A percentile compares a stretch with the other conserved stretches of the same genome.
These are phyloP conservation scores for Anthostomella pinea DNA, from an alignment of 2,329 filamentous ascomycete genomes.

Conservation along the genomic window DNA sequence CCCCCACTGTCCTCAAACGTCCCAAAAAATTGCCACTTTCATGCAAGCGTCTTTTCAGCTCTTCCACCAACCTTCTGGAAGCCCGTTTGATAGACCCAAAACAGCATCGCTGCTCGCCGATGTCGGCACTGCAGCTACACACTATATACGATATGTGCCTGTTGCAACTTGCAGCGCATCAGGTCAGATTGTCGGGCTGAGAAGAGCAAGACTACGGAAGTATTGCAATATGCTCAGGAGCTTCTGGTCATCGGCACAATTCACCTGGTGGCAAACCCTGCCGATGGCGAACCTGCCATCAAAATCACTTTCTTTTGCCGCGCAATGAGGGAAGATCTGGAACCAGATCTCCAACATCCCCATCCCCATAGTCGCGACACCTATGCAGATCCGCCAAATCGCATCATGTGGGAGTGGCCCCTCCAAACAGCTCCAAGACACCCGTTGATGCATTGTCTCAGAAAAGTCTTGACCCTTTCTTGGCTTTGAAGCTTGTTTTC, in stretches of 20 bases:
- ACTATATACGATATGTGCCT: background rate
- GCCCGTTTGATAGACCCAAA: background rate
- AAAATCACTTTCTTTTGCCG: background rate
- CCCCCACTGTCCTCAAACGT: background rate
- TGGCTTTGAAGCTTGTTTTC: background rate
- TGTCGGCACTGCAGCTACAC: background rate
- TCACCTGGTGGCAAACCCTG: background rate
- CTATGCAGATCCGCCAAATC: background rate
- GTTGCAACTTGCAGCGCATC: too few relatives aligned
- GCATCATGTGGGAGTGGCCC: background rate
- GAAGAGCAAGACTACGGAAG: too few relatives aligned
- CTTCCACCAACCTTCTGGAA: background rate
- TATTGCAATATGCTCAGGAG: too few relatives aligned
- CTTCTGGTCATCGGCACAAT: too few relatives aligned
- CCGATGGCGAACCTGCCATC: background rate
- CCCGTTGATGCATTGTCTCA: background rate
- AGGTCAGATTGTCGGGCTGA: too few relatives aligned
- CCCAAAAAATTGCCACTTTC: background rate
- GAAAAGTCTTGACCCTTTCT: background rate
- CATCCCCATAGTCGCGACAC: slow-evolving; percentile 1
- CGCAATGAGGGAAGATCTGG: background rate
- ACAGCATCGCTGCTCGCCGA: background rate
- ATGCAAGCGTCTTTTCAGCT: slow-evolving; percentile 1
- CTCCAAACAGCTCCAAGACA: background rate
- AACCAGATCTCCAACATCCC: background rate